Conservation (phyloP, 768 basidiomycete genomes). For the Hydnomerulius pinastri region DNA sequence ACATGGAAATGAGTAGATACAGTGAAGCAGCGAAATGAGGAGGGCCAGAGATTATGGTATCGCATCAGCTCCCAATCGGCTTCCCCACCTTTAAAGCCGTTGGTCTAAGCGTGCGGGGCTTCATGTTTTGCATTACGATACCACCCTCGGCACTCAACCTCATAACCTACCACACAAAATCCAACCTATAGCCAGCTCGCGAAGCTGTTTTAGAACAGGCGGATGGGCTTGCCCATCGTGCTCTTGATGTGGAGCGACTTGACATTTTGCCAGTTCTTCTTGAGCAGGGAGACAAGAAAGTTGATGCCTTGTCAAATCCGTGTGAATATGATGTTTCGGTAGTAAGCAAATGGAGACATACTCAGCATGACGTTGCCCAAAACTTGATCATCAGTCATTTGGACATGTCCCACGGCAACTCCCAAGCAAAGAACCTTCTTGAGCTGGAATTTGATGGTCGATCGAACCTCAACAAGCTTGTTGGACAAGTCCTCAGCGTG, state of each 20-base stretch:
- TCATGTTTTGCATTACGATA: constrained; percentile 84
- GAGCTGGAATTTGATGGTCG: constrained; percentile 99
- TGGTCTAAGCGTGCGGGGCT: constrained; percentile 99
- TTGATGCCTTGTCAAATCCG: constrained; percentile 76
- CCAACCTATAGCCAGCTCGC: constrained; percentile 7
- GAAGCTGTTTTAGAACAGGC: constrained; percentile 70
- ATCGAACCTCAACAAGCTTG: constrained; percentile 94
- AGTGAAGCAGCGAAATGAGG: constrained; percentile 13
- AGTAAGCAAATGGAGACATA: constrained; percentile 38
- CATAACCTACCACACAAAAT: constrained; percentile 15
- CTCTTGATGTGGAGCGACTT: constrained; percentile 98
- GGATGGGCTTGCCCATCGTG: constrained; percentile 98
- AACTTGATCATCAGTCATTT: constrained; percentile 98
- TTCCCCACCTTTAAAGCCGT: constrained; percentile 68
- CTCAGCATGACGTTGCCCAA: constrained; percentile 97
- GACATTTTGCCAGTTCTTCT: constrained; percentile 99
- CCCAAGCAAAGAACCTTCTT: constrained; percentile 99
- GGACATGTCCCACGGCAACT: constrained; percentile 96
- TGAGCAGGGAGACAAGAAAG: constrained; percentile 98
- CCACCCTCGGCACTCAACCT: constrained; percentile 24
- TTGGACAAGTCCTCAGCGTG: constrained; percentile 86
- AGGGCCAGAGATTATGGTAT: constrained; percentile 27
- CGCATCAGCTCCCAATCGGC: constrained; percentile 91
- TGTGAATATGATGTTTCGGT: background rate
- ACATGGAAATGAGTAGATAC: constrained; percentile 23